Percentiles rank a stretch among this genome's conserved stretches.
Evolutionary conservation across 192 early-diverging fungal species (phyloP).

Genomic region (Podila verticillata): DNA sequence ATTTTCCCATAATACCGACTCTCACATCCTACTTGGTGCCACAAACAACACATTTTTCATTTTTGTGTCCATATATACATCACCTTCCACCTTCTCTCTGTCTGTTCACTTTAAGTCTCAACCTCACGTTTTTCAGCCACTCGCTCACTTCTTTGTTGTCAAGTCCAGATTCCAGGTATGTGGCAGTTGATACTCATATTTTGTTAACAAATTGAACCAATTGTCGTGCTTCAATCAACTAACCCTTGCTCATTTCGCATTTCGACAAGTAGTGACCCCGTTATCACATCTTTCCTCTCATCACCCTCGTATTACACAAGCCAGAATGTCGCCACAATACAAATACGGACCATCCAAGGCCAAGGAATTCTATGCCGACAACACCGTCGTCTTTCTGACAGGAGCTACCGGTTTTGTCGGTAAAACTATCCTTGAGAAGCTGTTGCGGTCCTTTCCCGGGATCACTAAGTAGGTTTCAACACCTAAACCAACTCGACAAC

Average conservation of each 20-base stretch:
- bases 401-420: slow-evolving; percentile 65
- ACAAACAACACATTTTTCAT: too few relatives aligned
- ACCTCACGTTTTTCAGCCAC: too few relatives aligned
- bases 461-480: slow-evolving; percentile 45
- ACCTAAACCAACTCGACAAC: not conserved
- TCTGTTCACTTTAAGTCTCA: too few relatives aligned
- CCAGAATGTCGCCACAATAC: slow-evolving; percentile 6
- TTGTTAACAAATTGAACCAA: too few relatives aligned
- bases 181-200: too few relatives aligned
- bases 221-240: too few relatives aligned
- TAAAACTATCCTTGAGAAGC: slow-evolving; percentile 61
- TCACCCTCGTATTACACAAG: not conserved
- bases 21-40: not conserved
- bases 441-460: slow-evolving; percentile 47
- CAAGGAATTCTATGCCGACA: slow-evolving; percentile 38
- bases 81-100: too few relatives aligned
- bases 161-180: too few relatives aligned
- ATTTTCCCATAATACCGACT: too few relatives aligned
- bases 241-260: too few relatives aligned
- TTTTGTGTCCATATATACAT: too few relatives aligned
- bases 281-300: not conserved
- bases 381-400: slow-evolving; percentile 57
- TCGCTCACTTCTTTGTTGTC: not conserved
- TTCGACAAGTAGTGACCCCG: too few relatives aligned
- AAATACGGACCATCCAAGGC: slow-evolving; percentile 35